Conservation (phyloP, 768 basidiomycete genomes). For the Boletus reticulatus region DNA sequence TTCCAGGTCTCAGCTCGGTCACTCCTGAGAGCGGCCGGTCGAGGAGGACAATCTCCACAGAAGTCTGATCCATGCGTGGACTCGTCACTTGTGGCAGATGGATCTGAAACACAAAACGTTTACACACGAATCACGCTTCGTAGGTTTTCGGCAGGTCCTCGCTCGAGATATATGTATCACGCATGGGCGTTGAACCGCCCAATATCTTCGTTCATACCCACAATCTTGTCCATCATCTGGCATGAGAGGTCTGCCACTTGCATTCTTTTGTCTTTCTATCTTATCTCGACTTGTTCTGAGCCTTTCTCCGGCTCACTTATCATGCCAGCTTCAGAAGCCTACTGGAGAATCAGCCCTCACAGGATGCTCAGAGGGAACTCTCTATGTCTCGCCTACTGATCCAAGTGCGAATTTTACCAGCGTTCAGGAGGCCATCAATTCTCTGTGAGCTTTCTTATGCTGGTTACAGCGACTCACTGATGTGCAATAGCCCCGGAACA, state of each 20-base stretch:
- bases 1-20: too few relatives aligned
- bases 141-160: not conserved
- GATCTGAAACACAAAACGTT: slow-evolving; percentile 1
- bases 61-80: not conserved
- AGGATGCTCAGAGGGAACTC: slow-evolving; percentile 56
- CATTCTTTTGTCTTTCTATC: slow-evolving; percentile 3
- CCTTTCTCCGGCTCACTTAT: slow-evolving; percentile 45
- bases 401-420: slow-evolving; percentile 42
- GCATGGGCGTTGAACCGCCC: not conserved
- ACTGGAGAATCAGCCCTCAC: slow-evolving; percentile 38
- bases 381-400: slow-evolving; percentile 56
- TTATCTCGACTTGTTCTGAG: slow-evolving; percentile 14
- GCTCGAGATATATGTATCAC: not conserved
- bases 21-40: too few relatives aligned
- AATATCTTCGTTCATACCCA: not conserved
- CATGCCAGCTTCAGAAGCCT: slow-evolving; percentile 54
- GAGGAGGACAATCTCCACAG: too few relatives aligned
- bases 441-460: slow-evolving; percentile 43
- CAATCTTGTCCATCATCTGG: not conserved
- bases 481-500: slow-evolving; percentile 37
- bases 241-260: slow-evolving; percentile 9
- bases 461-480: not conserved
- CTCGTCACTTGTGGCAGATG: too few relatives aligned
- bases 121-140: not conserved
- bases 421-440: slow-evolving; percentile 55